phyloP scores from a whole-genome alignment of 2,329 filamentous ascomycete species.

The Aspergillus arachidicola region DNA sequence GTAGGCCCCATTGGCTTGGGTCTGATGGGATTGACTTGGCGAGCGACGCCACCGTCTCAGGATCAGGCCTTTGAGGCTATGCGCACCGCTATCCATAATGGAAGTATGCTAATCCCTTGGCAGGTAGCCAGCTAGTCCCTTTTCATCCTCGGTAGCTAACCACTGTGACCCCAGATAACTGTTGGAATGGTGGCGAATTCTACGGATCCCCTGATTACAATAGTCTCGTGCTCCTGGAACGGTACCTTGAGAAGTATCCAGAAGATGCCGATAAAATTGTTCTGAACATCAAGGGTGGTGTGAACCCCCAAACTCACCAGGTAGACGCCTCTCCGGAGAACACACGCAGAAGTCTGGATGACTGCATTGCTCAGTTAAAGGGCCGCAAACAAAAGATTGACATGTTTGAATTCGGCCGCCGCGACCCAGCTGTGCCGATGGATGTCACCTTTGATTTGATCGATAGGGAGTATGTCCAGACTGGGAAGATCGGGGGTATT shows the following conservation, averaged over 20 bases:
- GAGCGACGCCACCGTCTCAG: neutral
- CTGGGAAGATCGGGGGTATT: constrained; percentile 17
- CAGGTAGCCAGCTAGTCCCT: constrained; percentile 3
- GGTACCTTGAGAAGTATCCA: constrained; percentile 13
- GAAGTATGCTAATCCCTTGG: neutral
- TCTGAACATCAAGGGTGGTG: constrained; percentile 13
- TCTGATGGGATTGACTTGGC: constrained; percentile 17
- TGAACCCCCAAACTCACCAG: neutral
- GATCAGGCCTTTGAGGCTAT: constrained; percentile 22
- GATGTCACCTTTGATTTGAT: constrained; percentile 9
- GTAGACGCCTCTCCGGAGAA: constrained; percentile 6
- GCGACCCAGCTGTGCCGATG: constrained; percentile 10
- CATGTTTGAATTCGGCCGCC: constrained; percentile 14
- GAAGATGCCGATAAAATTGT: constrained; percentile 11
- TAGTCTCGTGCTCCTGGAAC: constrained; percentile 22
- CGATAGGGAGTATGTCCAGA: constrained; percentile 10
- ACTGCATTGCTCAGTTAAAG: constrained; percentile 10
- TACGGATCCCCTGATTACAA: constrained; percentile 27
- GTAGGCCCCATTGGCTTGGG: constrained; percentile 17
- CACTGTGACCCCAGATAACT: neutral
- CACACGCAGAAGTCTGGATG: constrained; percentile 8
- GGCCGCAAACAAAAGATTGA: constrained; percentile 14
- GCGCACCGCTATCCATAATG: constrained; percentile 1
- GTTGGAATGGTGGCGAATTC: constrained; percentile 27
- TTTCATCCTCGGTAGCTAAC: neutral